phyloP scores from a whole-genome alignment of 306 rosid genomes.

The Acacia acuminata region DNA sequence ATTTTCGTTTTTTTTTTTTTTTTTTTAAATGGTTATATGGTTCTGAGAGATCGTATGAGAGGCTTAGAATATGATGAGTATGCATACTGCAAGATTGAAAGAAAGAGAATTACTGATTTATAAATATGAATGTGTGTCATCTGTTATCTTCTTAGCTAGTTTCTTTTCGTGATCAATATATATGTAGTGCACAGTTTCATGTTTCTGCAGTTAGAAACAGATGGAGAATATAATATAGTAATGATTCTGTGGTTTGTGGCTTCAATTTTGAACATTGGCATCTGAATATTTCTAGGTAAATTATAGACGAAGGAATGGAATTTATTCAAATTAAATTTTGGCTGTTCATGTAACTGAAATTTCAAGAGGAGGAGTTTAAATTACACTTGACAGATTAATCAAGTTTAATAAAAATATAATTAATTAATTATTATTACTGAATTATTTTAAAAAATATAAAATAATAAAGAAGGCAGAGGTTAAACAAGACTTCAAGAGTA shows the following conservation, averaged over 20 bases:
- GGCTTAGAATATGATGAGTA: background rate
- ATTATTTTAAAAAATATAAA: no score
- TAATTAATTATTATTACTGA: no score
- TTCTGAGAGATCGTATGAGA: constrained; percentile 14
- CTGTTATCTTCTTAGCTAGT: background rate
- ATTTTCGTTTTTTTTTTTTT: background rate
- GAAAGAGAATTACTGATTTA: background rate
- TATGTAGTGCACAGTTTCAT: constrained; percentile 29
- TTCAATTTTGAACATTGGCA: background rate
- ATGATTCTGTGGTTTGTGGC: background rate
- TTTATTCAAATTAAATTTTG: no score
- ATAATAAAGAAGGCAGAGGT: no score
- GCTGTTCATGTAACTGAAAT: no score
- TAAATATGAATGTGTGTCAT: constrained; percentile 16
- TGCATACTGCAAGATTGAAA: constrained; percentile 11
- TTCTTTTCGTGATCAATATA: background rate
- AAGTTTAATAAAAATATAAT: no score
- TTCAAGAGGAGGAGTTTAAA: no score
- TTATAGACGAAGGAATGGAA: background rate
- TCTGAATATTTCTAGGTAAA: background rate
- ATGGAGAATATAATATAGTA: background rate
- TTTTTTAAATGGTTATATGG: background rate
- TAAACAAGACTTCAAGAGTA: no score
- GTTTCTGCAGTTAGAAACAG: constrained; percentile 21
- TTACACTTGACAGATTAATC: no score